Conservation (phyloP, 2,329 filamentous ascomycete genomes). For the Penicillium crustosum region DNA sequence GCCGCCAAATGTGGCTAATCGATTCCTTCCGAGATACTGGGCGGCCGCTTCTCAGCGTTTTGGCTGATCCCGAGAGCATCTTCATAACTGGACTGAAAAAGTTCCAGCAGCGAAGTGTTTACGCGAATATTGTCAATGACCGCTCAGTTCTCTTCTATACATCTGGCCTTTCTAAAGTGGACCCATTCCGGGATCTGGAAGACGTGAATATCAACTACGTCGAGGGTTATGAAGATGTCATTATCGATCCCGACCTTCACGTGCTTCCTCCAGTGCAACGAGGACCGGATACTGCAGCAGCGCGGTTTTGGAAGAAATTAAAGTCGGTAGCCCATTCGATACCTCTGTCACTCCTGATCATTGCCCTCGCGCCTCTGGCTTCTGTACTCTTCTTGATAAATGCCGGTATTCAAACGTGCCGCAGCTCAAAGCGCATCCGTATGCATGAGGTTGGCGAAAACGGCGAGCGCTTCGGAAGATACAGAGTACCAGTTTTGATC, state of each 20-base stretch:
- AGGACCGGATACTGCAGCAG: slow-evolving; percentile 26
- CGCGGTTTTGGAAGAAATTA: slow-evolving; percentile 35
- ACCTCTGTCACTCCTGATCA: slow-evolving; percentile 64
- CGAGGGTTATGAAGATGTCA: slow-evolving; percentile 69
- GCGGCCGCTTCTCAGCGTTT: slow-evolving; percentile 73
- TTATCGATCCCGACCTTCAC: slow-evolving; percentile 60
- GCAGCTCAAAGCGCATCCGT: slow-evolving; percentile 71
- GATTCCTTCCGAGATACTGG: slow-evolving; percentile 82
- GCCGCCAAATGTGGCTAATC: slow-evolving; percentile 81
- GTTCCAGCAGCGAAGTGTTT: slow-evolving; percentile 76
- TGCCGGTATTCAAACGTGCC: slow-evolving; percentile 71
- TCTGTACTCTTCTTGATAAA: slow-evolving; percentile 71
- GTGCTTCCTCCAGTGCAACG: slow-evolving; percentile 31
- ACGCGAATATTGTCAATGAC: slow-evolving; percentile 87
- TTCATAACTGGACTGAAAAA: slow-evolving; percentile 76
- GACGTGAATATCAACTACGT: slow-evolving; percentile 71
- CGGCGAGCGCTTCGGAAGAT: slow-evolving; percentile 66
- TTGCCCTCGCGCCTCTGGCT: slow-evolving; percentile 72
- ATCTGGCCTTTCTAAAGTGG: slow-evolving; percentile 70
- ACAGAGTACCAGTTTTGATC: slow-evolving; percentile 73
- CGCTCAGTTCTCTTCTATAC: slow-evolving; percentile 80
- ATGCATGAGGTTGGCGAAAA: slow-evolving; percentile 71
- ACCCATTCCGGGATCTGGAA: slow-evolving; percentile 71
- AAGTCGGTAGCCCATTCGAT: slow-evolving; percentile 52
- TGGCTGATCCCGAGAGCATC: slow-evolving; percentile 80